A percentile compares a stretch with the other conserved stretches of the same genome.
Evolutionary conservation across 139 green algal species (phyloP).

Genomic region (Gonium pectorale): DNA sequence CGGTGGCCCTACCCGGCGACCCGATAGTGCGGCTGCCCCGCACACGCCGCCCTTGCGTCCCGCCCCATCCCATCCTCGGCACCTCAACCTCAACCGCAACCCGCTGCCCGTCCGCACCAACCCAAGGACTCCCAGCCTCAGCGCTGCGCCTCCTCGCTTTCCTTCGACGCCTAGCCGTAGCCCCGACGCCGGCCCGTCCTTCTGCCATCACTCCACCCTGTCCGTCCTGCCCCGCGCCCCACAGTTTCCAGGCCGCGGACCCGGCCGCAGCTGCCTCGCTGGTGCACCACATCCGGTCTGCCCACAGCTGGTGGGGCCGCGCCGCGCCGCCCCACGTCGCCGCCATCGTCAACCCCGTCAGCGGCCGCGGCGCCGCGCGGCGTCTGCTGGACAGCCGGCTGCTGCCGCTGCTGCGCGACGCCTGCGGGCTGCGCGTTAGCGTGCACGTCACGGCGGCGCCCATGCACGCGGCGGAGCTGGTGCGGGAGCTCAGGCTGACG

Average conservation of each 20-base stretch:
- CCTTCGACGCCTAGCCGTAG: too few species aligned
- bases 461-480: constrained; percentile 66
- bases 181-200: too few species aligned
- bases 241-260: constrained; percentile 44
- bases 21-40: too few species aligned
- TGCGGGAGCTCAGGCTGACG: constrained; percentile 44
- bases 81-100: too few species aligned
- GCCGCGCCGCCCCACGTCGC: constrained; percentile 51
- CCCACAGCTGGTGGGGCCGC: constrained; percentile 40
- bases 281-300: constrained; percentile 28
- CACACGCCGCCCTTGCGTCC: too few species aligned
- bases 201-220: background rate
- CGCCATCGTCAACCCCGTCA: constrained; percentile 76
- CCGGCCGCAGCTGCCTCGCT: constrained; percentile 25
- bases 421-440: constrained; percentile 63
- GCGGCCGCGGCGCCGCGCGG: constrained; percentile 60
- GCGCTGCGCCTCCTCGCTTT: too few species aligned
- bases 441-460: constrained; percentile 54
- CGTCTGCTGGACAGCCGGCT: constrained; percentile 52
- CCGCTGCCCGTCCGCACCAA: too few species aligned
- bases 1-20: too few species aligned
- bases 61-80: too few species aligned
- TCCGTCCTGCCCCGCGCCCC: too few species aligned
- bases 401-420: constrained; percentile 68
- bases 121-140: too few species aligned